Evolutionary conservation across 805 yeast species (phyloP).

Genomic region (Pichia paraexigua): DNA sequence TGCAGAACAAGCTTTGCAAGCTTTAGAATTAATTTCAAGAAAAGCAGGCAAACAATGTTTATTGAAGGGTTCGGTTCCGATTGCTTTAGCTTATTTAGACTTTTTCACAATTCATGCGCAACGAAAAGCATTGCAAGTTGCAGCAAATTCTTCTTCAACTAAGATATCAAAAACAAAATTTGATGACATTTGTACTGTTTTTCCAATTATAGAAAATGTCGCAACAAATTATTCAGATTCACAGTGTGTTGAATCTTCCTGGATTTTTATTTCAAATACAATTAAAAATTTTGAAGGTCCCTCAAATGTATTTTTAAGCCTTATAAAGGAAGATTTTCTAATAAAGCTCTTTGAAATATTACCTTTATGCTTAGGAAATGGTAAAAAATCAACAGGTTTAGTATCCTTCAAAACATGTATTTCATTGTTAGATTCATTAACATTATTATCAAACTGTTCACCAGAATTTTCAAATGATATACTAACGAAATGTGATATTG

Average conservation of each 20-base stretch:
- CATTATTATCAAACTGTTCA: conserved; percentile 36
- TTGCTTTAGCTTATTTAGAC: conserved; percentile 69
- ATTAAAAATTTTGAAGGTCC: conserved; percentile 40
- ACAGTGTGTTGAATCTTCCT: conserved; percentile 52
- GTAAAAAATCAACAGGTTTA: conserved; percentile 19
- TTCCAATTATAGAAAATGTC: conserved; percentile 53
- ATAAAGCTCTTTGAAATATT: conserved; percentile 23
- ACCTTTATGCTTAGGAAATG: conserved; percentile 24
- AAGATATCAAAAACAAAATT: conserved; percentile 38
- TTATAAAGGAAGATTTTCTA: conserved; percentile 32
- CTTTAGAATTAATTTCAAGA: conserved; percentile 59
- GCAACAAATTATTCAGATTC: conserved; percentile 49
- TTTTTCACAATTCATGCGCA: conserved; percentile 88
- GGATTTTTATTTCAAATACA: conserved; percentile 55
- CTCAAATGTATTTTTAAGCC: conserved; percentile 37
- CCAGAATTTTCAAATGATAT: conserved; percentile 36
- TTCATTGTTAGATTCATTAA: conserved; percentile 37
- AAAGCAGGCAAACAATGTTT: conserved; percentile 45
- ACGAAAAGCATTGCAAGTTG: conserved; percentile 65
- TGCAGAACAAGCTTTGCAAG: conserved; percentile 83
- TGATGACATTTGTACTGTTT: conserved; percentile 43
- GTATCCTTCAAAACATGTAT: conserved; percentile 33
- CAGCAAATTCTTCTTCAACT: conserved; percentile 62
- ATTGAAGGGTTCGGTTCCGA: conserved; percentile 50
- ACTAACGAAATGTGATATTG: conserved; percentile 41